Evolutionary conservation across 176 grass and related monocot genomes (phyloP), one percentile per base, ranked within the genome.

Genomic region (Guadua angustifolia): DNA sequence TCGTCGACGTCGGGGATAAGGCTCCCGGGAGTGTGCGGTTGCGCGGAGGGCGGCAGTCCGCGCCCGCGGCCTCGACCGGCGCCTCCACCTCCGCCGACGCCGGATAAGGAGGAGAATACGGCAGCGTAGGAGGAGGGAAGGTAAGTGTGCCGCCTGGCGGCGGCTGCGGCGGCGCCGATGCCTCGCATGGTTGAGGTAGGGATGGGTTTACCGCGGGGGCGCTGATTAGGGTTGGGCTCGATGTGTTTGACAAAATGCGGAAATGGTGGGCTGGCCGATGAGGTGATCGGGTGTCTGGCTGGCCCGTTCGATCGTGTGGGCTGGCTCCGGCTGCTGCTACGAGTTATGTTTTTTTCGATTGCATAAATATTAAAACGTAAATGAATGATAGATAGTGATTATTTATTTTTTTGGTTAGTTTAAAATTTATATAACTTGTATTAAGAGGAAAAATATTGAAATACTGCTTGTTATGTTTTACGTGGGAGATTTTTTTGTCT

Each of bases 21-120:
- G 19, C 81, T 59, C 3, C 92, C 82, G 18, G 69, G 86, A 63
- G 81, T 53, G 61, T 46, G 79, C 29, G 82, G 35, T 60, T 62
- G 67, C 55, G 59, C 45, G 8, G 85, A 60, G 49, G 59, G 71
- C n/a, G 85, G 79, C 38, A 79, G 57, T 5, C 86, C 92, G 35
- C 89, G 70, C 0, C 92, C 91, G 5, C 88, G 82, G 5, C 91
- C 88, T 29, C 77, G 59, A 1, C 88, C 88, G 44, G 63, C 57
- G 9, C 88, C 88, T 6, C 88, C 88, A 44, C 52, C 57, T 6
- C 88, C 88, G 4, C 89, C 80, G 17, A 51, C 70, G 39, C 89
- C 84, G 77, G 89, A 88, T 52, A 68, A 87, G 81, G 86, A 94
- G 65, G 88, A 92, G 29, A 82, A 77, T 16, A 73, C 84, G 9